phyloP scores from a whole-genome alignment of 257 asterid species.

The Paulownia fortunei region DNA sequence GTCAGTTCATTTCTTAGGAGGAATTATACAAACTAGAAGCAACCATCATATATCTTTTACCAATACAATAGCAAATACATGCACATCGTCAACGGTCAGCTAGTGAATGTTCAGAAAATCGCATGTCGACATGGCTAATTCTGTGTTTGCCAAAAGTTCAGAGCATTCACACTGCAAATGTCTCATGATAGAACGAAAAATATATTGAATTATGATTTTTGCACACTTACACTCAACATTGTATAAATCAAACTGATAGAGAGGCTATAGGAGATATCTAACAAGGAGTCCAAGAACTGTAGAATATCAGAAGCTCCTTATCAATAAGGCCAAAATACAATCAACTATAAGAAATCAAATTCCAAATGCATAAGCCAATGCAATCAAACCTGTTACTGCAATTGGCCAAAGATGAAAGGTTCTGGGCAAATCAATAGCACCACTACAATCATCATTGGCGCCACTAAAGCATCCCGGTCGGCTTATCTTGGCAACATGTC shows the following conservation, averaged over 20 bases:
- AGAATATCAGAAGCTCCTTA: not conserved
- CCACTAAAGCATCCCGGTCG: conserved; percentile 95
- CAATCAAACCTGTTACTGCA: conserved; percentile 48
- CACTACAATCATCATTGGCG: conserved; percentile 66
- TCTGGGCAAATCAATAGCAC: conserved; percentile 36
- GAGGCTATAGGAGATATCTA: not conserved
- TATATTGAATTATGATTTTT: not conserved
- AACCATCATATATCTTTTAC: not conserved
- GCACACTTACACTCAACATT: conserved; percentile 21
- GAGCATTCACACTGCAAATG: not conserved
- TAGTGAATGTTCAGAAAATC: not conserved
- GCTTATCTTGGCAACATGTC: conserved; percentile 60
- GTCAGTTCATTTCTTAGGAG: not conserved
- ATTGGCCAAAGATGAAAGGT: conserved; percentile 36
- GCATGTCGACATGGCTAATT: not conserved
- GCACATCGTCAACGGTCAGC: not conserved
- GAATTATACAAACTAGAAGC: not conserved
- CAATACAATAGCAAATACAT: not conserved
- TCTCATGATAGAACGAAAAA: not conserved
- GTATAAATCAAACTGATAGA: not conserved
- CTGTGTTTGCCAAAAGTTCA: not conserved
- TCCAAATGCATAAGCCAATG: conserved; percentile 42
- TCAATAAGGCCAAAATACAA: not conserved
- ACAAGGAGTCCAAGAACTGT: conserved; percentile 16
- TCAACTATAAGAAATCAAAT: conserved; percentile 25